A percentile compares a stretch with the other conserved stretches of the same genome.
Evolutionary conservation across 352 stramenopile species (phyloP).

Genomic region (Pythium dissimile): DNA sequence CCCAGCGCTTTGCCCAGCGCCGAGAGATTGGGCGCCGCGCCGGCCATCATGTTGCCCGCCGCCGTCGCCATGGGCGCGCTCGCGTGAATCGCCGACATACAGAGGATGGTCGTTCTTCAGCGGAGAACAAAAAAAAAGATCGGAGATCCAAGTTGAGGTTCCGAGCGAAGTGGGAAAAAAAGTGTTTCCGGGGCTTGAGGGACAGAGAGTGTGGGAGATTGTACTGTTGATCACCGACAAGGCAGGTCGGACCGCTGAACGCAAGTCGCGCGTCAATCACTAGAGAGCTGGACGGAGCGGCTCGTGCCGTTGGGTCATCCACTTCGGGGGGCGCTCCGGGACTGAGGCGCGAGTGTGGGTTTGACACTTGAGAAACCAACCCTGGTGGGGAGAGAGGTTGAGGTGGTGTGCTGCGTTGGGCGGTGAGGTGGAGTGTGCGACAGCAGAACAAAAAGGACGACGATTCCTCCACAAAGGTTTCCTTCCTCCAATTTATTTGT

Average conservation of each 20-base stretch:
- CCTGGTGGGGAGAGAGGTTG: background rate
- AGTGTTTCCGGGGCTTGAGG: no score
- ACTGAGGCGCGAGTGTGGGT: background rate
- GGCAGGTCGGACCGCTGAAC: background rate
- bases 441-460: conserved; percentile 14
- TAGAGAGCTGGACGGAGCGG: background rate
- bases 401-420: conserved; percentile 9
- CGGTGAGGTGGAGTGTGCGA: conserved; percentile 17
- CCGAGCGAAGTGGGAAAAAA: conserved; percentile 1
- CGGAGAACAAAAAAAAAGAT: background rate
- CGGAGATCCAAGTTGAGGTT: background rate
- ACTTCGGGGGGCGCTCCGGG: background rate
- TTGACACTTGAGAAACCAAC: background rate
- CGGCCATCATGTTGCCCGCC: conserved; percentile 4
- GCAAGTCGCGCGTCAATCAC: conserved; percentile 1
- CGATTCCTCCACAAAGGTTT: conserved; percentile 7
- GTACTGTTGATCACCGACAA: no score
- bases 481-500: conserved; percentile 7
- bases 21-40: conserved; percentile 50
- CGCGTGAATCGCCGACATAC: conserved; percentile 18
- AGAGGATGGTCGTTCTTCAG: background rate
- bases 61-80: conserved; percentile 2
- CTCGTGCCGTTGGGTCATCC: background rate
- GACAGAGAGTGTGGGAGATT: no score
- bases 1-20: conserved; percentile 72